Conservation (phyloP, 305 asterid species). For the Fraxinus dipetala region DNA sequence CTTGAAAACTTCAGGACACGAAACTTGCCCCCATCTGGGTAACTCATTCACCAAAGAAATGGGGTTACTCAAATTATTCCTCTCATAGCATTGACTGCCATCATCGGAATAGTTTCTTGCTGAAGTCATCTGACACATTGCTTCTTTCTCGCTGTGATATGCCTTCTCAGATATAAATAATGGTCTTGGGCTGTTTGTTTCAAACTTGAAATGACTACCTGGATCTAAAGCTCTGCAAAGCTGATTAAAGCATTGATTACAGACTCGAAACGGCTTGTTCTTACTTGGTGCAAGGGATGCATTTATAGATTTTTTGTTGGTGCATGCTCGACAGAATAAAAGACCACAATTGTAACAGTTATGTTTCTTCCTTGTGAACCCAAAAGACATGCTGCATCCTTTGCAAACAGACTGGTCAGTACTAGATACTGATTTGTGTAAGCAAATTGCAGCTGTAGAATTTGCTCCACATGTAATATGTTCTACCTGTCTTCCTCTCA, state of each 20-base stretch:
- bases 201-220: slow-evolving; percentile 19
- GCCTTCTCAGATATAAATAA: slow-evolving; percentile 21
- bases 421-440: slow-evolving; percentile 43
- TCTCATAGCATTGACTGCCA: slow-evolving; percentile 19
- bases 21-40: slow-evolving; percentile 47
- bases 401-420: slow-evolving; percentile 46
- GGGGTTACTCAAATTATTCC: background rate
- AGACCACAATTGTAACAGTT: slow-evolving; percentile 53
- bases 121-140: slow-evolving; percentile 29
- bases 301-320: slow-evolving; percentile 40
- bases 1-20: slow-evolving; percentile 38
- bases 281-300: slow-evolving; percentile 46
- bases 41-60: slow-evolving; percentile 20
- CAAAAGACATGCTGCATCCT: slow-evolving; percentile 41
- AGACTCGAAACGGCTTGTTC: slow-evolving; percentile 41
- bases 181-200: slow-evolving; percentile 35
- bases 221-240: slow-evolving; percentile 28
- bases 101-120: slow-evolving; percentile 26
- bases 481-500: slow-evolving; percentile 41
- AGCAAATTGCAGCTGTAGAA: slow-evolving; percentile 49
- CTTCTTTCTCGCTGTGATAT: slow-evolving; percentile 27
- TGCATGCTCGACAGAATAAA: slow-evolving; percentile 42
- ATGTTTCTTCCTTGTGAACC: slow-evolving; percentile 48
- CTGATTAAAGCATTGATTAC: slow-evolving; percentile 41
- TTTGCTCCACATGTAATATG: slow-evolving; percentile 44